Evolutionary conservation across 1,139 yeast genomes (phyloP).

Genomic region (Spencermartinsiella ligniputridi): DNA sequence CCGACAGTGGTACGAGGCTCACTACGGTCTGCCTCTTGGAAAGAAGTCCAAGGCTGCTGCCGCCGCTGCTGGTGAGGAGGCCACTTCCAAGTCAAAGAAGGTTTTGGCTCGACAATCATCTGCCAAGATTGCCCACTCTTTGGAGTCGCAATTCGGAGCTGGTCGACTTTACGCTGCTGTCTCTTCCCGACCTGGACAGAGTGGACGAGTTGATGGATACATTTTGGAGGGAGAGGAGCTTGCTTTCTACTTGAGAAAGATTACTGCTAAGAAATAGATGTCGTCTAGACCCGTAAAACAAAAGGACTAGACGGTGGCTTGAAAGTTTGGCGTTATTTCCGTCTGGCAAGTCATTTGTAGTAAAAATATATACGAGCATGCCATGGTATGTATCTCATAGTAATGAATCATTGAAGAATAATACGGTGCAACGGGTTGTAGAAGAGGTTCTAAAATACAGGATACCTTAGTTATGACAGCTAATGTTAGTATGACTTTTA

Average conservation of each 20-base stretch:
- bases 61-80: conserved; percentile 29
- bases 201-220: conserved; percentile 99
- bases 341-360: not conserved
- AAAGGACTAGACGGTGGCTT: no score
- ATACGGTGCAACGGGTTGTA: not conserved
- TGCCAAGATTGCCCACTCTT: conserved; percentile 84
- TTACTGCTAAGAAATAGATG: conserved; percentile 94
- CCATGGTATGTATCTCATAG: not conserved
- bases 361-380: not conserved
- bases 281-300: not conserved
- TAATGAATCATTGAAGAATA: not conserved
- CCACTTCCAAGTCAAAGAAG: conserved; percentile 56
- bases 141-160: conserved; percentile 94
- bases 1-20: conserved; percentile 99
- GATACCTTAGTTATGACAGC: no score
- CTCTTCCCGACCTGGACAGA: conserved; percentile 99
- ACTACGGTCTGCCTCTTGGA: conserved; percentile 93
- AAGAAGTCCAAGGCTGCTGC: conserved; percentile 53
- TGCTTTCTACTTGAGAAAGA: conserved; percentile 99
- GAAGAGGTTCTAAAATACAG: no score
- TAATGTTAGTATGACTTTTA: no score
- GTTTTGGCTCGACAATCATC: conserved; percentile 81
- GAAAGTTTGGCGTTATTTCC: no score
- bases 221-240: conserved; percentile 99
- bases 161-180: conserved; percentile 99